phyloP scores from a whole-genome alignment of 768 basidiomycete species.

The Psilocybe cubensis region DNA sequence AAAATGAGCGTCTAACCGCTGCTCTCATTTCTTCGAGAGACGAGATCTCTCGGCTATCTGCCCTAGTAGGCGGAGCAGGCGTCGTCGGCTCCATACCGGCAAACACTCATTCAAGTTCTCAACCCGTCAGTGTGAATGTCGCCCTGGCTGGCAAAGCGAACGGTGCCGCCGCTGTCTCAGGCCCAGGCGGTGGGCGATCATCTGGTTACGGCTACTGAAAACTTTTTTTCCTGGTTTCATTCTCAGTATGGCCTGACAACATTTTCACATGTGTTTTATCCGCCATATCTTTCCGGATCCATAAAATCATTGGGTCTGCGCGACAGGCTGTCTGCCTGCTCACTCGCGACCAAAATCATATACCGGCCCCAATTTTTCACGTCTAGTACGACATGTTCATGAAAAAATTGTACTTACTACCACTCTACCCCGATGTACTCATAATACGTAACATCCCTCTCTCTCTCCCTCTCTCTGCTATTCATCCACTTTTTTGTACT shows the following conservation, averaged over 20 bases:
- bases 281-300: background rate
- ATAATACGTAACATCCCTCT: background rate
- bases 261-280: background rate
- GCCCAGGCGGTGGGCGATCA: constrained; percentile 33
- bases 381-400: constrained; percentile 5
- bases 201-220: constrained; percentile 44
- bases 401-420: constrained; percentile 15
- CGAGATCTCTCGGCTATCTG: constrained; percentile 84
- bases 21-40: constrained; percentile 89
- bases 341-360: background rate
- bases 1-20: constrained; percentile 91
- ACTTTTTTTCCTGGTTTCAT: background rate
- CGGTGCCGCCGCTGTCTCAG: constrained; percentile 32
- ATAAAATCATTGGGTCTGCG: background rate
- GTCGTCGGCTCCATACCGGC: constrained; percentile 45
- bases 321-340: background rate
- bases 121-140: constrained; percentile 52
- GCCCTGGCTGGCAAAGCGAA: constrained; percentile 33
- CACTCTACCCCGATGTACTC: background rate
- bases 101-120: constrained; percentile 32
- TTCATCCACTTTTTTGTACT: constrained; percentile 7
- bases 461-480: background rate
- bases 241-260: background rate
- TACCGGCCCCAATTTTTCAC: background rate
- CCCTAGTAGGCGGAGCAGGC: constrained; percentile 69